Evolutionary conservation across 768 basidiomycete genomes (phyloP).

Genomic region (Harrya chromipes): DNA sequence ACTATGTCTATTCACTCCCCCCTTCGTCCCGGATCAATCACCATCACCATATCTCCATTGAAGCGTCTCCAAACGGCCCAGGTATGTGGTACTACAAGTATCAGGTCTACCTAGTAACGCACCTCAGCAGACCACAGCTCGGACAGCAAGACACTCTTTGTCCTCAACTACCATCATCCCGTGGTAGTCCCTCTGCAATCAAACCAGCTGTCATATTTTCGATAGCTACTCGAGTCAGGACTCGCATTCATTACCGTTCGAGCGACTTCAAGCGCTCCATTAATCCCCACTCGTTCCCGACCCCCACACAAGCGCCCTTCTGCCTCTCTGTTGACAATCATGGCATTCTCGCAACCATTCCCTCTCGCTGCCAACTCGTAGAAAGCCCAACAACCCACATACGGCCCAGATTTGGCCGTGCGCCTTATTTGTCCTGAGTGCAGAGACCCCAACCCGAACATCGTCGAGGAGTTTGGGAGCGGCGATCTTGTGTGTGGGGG

Average conservation of each 20-base stretch:
- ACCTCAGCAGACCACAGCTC: slow-evolving; percentile 10
- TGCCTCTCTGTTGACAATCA: slow-evolving; percentile 13
- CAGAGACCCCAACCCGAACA: slow-evolving; percentile 87
- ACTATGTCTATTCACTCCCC: no score
- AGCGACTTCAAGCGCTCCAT: slow-evolving; percentile 13
- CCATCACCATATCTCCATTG: no score
- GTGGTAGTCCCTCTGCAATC: slow-evolving; percentile 16
- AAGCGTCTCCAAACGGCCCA: no score
- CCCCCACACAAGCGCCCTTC: slow-evolving; percentile 15
- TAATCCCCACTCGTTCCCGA: slow-evolving; percentile 17
- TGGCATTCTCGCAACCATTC: slow-evolving; percentile 79
- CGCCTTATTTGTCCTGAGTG: slow-evolving; percentile 96
- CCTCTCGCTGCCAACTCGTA: slow-evolving; percentile 60
- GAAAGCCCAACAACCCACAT: slow-evolving; percentile 55
- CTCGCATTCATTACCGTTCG: slow-evolving; percentile 26
- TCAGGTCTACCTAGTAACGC: no score
- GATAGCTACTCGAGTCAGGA: slow-evolving; percentile 21
- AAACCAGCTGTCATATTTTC: slow-evolving; percentile 6
- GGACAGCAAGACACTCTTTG: slow-evolving; percentile 10
- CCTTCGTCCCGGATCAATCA: no score
- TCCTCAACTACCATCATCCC: slow-evolving; percentile 20
- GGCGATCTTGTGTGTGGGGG: slow-evolving; percentile 95
- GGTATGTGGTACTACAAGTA: no score
- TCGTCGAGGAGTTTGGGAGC: slow-evolving; percentile 96
- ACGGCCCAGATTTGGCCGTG: slow-evolving; percentile 80